Evolutionary conservation across 2,329 filamentous ascomycete species (phyloP).

Genomic region (Coleophoma cylindrospora): DNA sequence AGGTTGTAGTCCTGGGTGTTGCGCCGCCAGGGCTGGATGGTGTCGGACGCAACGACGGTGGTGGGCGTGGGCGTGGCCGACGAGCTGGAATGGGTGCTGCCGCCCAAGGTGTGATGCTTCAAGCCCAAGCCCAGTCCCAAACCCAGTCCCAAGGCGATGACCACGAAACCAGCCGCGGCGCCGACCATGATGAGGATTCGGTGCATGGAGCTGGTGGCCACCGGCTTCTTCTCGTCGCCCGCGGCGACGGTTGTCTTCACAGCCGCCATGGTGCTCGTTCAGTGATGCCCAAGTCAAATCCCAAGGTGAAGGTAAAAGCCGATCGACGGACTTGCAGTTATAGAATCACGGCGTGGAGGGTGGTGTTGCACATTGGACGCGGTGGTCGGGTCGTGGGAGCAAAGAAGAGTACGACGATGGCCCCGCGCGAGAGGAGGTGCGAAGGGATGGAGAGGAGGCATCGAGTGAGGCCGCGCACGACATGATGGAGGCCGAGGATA

Average conservation of each 20-base stretch:
- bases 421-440: too few species aligned
- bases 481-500: too few species aligned
- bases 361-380: too few species aligned
- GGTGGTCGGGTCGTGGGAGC: too few species aligned
- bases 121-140: slow-evolving; percentile 15
- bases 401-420: too few species aligned
- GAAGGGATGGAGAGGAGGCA: too few species aligned
- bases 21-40: slow-evolving; percentile 19
- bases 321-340: too few species aligned
- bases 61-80: slow-evolving; percentile 3
- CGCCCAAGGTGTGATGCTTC: slow-evolving; percentile 15
- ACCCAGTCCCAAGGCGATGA: slow-evolving; percentile 11
- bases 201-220: slow-evolving; percentile 7
- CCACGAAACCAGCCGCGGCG: slow-evolving; percentile 17
- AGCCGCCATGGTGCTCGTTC: too few species aligned
- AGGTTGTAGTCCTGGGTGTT: slow-evolving; percentile 50
- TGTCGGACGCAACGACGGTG: slow-evolving; percentile 2
- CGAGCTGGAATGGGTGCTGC: slow-evolving; percentile 5
- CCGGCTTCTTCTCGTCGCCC: neutral
- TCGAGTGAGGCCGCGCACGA: too few species aligned
- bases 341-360: too few species aligned
- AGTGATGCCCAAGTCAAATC: slow-evolving; percentile 6
- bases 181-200: slow-evolving; percentile 15
- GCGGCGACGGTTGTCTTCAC: too few species aligned
- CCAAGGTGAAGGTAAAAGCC: slow-evolving; percentile 3